phyloP scores from a whole-genome alignment of 371 early-diverging fungal species.

The Blakeslea trispora region DNA sequence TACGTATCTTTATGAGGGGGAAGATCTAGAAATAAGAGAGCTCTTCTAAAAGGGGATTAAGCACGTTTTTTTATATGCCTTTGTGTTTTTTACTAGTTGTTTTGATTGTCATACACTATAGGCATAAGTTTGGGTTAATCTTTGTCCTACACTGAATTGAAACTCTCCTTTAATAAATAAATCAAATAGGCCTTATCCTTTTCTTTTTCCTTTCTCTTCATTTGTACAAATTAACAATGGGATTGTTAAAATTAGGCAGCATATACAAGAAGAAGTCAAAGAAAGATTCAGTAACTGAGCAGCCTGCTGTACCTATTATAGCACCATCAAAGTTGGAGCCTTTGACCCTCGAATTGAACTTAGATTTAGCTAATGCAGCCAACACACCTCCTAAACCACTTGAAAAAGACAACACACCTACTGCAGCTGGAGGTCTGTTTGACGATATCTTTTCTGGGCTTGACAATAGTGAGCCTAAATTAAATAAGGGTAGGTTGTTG shows the following conservation, averaged over 20 bases:
- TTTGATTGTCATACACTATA: too few species aligned
- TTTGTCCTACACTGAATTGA: too few species aligned
- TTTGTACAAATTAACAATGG: constrained; percentile 21
- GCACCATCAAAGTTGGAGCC: constrained; percentile 24
- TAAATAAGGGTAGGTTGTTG: constrained; percentile 1
- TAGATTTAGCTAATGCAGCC: constrained; percentile 14
- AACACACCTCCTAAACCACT: constrained; percentile 1
- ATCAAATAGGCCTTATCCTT: neutral
- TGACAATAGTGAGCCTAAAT: constrained; percentile 13
- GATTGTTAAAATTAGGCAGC: constrained; percentile 33
- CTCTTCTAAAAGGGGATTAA: too few species aligned
- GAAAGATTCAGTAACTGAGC: constrained; percentile 14
- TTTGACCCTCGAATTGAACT: constrained; percentile 25
- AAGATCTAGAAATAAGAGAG: too few species aligned
- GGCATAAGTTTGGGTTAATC: too few species aligned
- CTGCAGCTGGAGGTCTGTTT: constrained; percentile 37
- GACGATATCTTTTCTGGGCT: constrained; percentile 47
- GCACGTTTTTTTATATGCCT: too few species aligned
- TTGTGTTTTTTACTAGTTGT: too few species aligned
- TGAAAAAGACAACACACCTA: constrained; percentile 16
- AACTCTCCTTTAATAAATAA: neutral
- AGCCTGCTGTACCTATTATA: constrained; percentile 18
- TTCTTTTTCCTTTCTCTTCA: constrained; percentile 14
- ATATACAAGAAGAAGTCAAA: constrained; percentile 29
- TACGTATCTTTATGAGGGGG: too few species aligned